Evolutionary conservation across 148 eudicot genomes (phyloP).

Genomic region (Amaranthus palmeri): DNA sequence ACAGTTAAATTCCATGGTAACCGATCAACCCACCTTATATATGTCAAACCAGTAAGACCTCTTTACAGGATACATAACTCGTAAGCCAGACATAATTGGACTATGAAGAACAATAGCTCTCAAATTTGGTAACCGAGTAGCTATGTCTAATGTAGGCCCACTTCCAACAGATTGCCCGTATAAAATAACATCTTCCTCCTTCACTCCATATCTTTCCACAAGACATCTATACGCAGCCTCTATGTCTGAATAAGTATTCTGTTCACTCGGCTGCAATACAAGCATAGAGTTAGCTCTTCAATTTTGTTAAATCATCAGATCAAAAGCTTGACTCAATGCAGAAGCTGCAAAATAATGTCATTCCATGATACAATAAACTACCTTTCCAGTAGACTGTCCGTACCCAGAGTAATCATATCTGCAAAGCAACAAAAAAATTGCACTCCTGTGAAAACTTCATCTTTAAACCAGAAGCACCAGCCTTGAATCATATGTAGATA

Average conservation of each 20-base stretch:
- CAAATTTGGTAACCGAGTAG: conserved; percentile 61
- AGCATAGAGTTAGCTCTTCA: background rate
- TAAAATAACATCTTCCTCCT: conserved; percentile 83
- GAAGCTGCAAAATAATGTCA: background rate
- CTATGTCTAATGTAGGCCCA: conserved; percentile 89
- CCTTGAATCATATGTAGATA: background rate
- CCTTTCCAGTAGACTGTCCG: conserved; percentile 93
- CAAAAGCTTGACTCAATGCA: background rate
- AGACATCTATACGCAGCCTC: conserved; percentile 92
- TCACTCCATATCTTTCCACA: conserved; percentile 66
- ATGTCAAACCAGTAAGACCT: conserved; percentile 91
- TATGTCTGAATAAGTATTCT: conserved; percentile 88
- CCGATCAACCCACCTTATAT: conserved; percentile 52
- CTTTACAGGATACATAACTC: conserved; percentile 94
- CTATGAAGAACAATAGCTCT: conserved; percentile 94
- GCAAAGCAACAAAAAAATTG: conserved; percentile 25
- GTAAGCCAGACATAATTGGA: conserved; percentile 83
- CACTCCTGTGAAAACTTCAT: conserved; percentile 8
- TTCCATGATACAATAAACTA: conserved; percentile 17
- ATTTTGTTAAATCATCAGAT: background rate
- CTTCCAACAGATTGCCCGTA: conserved; percentile 98
- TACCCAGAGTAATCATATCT: conserved; percentile 96
- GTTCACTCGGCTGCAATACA: conserved; percentile 72
- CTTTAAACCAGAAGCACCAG: background rate
- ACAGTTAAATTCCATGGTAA: background rate